Conservation (phyloP, 495 filamentous ascomycete genomes). For the Niebla homalea region DNA sequence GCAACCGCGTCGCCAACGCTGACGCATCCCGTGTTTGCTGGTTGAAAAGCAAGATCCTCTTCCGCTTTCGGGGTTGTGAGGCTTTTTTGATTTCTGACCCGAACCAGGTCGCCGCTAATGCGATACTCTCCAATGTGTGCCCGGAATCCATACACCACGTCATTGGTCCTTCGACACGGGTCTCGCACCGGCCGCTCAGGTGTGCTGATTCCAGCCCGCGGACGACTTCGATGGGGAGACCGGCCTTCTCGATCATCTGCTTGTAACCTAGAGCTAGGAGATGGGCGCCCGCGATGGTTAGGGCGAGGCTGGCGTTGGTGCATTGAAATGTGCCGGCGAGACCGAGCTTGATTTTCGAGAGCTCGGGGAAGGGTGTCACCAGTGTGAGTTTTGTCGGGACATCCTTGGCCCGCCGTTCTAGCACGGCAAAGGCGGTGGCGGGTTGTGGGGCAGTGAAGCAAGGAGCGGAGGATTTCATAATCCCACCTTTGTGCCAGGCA, state of each 20-base stretch:
- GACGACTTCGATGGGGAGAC: conserved; percentile 53
- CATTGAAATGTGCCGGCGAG: conserved; percentile 75
- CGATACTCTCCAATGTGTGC: conserved; percentile 80
- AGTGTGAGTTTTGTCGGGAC: conserved; percentile 41
- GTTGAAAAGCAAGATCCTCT: conserved; percentile 81
- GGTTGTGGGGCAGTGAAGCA: conserved; percentile 68
- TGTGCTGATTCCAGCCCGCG: conserved; percentile 61
- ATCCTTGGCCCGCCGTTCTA: conserved; percentile 57
- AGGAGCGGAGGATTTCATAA: conserved; percentile 60
- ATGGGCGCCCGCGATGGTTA: conserved; percentile 49
- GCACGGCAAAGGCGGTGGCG: conserved; percentile 49
- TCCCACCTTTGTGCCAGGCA: conserved; percentile 94
- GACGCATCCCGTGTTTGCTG: conserved; percentile 74
- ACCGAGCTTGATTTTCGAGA: conserved; percentile 53
- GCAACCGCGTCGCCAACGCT: conserved; percentile 50
- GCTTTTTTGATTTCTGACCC: conserved; percentile 33
- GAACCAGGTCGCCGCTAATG: conserved; percentile 72
- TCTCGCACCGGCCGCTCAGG: conserved; percentile 76
- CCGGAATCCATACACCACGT: conserved; percentile 86
- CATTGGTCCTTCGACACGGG: conserved; percentile 50
- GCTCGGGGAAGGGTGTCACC: conserved; percentile 34
- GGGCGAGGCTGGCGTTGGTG: conserved; percentile 71
- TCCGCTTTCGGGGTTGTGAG: background rate
- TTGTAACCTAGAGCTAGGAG: conserved; percentile 15
- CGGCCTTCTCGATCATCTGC: background rate